phyloP scores from a whole-genome alignment of 345 rosid species.

The Carallia brachiata region DNA sequence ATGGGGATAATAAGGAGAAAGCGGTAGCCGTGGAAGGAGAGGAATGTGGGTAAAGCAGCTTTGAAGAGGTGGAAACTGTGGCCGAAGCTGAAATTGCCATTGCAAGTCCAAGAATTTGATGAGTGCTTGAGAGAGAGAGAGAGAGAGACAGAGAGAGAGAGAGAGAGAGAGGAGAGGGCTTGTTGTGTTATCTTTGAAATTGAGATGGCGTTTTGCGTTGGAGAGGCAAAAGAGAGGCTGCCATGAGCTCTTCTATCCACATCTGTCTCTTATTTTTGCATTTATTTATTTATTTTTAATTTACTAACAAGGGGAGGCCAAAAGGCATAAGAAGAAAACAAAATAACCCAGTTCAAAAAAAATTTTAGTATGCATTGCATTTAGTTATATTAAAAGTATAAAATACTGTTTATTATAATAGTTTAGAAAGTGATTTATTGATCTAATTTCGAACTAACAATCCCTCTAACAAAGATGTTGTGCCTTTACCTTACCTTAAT shows the following conservation, averaged over 20 bases:
- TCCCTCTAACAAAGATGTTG: too few relatives aligned
- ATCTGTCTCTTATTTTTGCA: neutral
- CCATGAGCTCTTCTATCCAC: constrained; percentile 19
- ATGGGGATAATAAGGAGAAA: constrained; percentile 21
- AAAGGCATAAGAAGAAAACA: too few relatives aligned
- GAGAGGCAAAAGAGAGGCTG: constrained; percentile 26
- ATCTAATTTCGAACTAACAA: too few relatives aligned
- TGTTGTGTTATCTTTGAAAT: constrained; percentile 26
- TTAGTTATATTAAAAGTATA: too few relatives aligned
- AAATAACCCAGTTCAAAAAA: too few relatives aligned
- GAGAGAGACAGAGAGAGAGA: neutral
- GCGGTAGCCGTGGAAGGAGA: constrained; percentile 36
- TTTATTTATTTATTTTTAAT: too few relatives aligned
- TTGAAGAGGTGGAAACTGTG: constrained; percentile 41
- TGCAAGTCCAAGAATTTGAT: neutral
- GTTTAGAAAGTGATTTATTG: too few relatives aligned
- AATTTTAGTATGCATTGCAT: too few relatives aligned
- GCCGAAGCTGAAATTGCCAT: constrained; percentile 69
- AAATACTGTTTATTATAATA: too few relatives aligned
- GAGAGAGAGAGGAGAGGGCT: constrained; percentile 18
- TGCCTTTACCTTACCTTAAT: too few relatives aligned
- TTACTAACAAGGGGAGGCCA: too few relatives aligned
- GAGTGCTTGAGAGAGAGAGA: neutral
- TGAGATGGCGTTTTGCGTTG: neutral
- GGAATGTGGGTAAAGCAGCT: constrained; percentile 34